Evolutionary conservation across 805 yeast species (phyloP).

Genomic region (Grigorovia transvaalensis): DNA sequence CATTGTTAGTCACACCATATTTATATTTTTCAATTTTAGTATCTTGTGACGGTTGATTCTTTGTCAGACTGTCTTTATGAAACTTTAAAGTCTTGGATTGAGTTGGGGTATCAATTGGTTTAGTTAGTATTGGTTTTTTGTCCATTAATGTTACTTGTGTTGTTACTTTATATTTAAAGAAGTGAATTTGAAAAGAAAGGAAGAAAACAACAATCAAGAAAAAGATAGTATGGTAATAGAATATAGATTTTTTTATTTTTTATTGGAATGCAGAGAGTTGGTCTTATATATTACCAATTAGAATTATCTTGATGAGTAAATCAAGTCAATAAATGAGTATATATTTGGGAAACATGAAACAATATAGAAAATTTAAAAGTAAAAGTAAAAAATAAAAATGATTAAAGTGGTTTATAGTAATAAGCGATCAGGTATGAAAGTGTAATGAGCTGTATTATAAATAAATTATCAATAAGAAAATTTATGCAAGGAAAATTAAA

Average conservation of each 20-base stretch:
- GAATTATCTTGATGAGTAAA: too few relatives aligned
- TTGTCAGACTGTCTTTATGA: not conserved
- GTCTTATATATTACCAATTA: too few relatives aligned
- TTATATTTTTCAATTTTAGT: not conserved
- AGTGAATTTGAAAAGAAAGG: too few relatives aligned
- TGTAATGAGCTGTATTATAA: not conserved
- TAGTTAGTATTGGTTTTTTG: not conserved
- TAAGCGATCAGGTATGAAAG: not conserved
- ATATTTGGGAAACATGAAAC: too few relatives aligned
- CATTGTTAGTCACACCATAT: not conserved
- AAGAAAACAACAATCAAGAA: too few relatives aligned
- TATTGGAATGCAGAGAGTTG: too few relatives aligned
- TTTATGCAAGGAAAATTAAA: not conserved
- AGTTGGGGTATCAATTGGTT: not conserved
- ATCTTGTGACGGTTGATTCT: not conserved
- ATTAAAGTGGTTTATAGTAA: not conserved
- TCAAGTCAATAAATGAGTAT: too few relatives aligned
- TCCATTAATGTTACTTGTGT: not conserved
- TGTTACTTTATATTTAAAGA: not conserved
- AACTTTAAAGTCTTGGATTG: not conserved
- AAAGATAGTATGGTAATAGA: too few relatives aligned
- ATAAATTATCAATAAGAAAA: too few relatives aligned
- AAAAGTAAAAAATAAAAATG: too few relatives aligned
- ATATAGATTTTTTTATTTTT: too few relatives aligned
- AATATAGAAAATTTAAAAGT: too few relatives aligned